Conservation (phyloP, 2,329 filamentous ascomycete genomes). For the Aspergillaceae sp. region DNA sequence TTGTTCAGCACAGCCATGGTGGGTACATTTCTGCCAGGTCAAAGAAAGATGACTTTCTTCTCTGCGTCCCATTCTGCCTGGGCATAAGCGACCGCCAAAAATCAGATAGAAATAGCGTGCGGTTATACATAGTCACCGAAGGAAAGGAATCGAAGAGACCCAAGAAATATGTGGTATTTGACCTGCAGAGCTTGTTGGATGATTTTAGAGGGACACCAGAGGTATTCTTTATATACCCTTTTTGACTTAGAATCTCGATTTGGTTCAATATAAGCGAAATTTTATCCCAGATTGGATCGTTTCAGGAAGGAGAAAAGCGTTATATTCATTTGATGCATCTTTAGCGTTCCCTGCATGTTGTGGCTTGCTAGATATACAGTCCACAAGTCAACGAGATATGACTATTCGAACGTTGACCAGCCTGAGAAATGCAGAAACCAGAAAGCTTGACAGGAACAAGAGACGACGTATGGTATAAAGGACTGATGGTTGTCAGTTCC, state of each 20-base stretch:
- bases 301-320: slow-evolving; percentile 7
- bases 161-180: slow-evolving; percentile 11
- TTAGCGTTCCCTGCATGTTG: too few species aligned
- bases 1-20: slow-evolving; percentile 46
- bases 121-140: slow-evolving; percentile 21
- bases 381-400: neutral
- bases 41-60: slow-evolving; percentile 42
- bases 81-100: slow-evolving; percentile 17
- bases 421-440: neutral
- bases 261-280: slow-evolving; percentile 2
- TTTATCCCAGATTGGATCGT: slow-evolving; percentile 5
- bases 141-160: slow-evolving; percentile 2
- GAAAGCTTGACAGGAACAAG: neutral
- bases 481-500: slow-evolving; percentile 7
- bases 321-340: too few species aligned
- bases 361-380: too few species aligned
- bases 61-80: slow-evolving; percentile 26
- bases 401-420: neutral
- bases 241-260: too few species aligned
- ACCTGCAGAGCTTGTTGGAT: slow-evolving; percentile 18
- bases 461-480: slow-evolving; percentile 7
- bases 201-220: neutral
- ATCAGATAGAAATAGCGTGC: slow-evolving; percentile 22
- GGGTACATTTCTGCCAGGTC: slow-evolving; percentile 46
- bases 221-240: slow-evolving; percentile 14